Conservation (phyloP, 1,284 basidiomycete species). For the Coniophora puteana region DNA sequence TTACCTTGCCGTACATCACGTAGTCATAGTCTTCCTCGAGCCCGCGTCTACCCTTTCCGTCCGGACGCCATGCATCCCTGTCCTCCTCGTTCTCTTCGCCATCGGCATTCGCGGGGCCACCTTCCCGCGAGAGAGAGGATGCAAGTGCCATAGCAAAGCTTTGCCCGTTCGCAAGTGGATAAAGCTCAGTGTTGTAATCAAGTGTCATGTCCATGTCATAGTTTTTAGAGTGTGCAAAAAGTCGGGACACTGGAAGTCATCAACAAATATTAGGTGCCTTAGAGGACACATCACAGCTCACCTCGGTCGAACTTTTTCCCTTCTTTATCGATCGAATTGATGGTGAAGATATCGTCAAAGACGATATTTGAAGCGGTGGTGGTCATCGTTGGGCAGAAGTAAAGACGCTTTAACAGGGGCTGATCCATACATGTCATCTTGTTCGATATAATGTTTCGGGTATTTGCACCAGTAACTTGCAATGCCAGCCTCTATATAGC, state of each 20-base stretch:
- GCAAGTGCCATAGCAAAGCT: constrained; percentile 86
- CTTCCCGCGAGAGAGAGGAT: constrained; percentile 72
- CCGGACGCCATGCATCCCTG: constrained; percentile 82
- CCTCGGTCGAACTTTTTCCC: constrained; percentile 98
- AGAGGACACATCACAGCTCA: constrained; percentile 30
- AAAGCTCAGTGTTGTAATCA: constrained; percentile 90
- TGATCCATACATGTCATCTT: constrained; percentile 5
- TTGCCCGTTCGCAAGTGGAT: constrained; percentile 67
- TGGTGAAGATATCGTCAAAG: constrained; percentile 89
- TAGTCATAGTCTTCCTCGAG: constrained; percentile 97
- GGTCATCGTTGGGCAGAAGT: constrained; percentile 42
- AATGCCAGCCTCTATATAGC: too few species aligned
- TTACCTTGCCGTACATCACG: constrained; percentile 98
- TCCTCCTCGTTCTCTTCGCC: constrained; percentile 58
- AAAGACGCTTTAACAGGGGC: constrained; percentile 1
- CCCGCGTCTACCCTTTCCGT: constrained; percentile 82
- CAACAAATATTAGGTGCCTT: constrained; percentile 11
- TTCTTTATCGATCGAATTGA: constrained; percentile 83
- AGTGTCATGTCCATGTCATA: constrained; percentile 87
- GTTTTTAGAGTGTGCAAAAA: constrained; percentile 82
- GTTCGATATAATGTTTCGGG: not conserved
- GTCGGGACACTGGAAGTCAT: constrained; percentile 79
- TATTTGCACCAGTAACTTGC: not conserved
- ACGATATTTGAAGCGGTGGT: constrained; percentile 69
- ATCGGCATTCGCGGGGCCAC: constrained; percentile 39